phyloP scores from a whole-genome alignment of 2,329 filamentous ascomycete genomes.

The Phyllosticta citriasiana region DNA sequence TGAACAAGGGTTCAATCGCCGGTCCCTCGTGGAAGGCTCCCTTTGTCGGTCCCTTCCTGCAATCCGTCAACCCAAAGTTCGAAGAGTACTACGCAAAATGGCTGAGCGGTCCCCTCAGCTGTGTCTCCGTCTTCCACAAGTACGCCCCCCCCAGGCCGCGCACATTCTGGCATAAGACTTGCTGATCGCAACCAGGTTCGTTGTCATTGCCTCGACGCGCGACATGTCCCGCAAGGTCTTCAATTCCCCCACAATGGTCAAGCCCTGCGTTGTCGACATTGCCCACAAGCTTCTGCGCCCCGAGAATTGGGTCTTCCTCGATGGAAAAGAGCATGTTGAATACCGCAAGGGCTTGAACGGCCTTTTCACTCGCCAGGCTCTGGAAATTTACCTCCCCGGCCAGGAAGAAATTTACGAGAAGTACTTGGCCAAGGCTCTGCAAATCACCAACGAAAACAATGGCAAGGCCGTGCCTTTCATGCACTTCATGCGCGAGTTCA shows the following conservation, averaged over 20 bases:
- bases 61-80: constrained; percentile 88
- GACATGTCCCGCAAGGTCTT: constrained; percentile 95
- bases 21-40: constrained; percentile 39
- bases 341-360: constrained; percentile 95
- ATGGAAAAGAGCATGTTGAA: constrained; percentile 89
- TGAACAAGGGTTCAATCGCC: constrained; percentile 36
- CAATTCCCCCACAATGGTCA: constrained; percentile 85
- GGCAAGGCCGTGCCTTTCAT: constrained; percentile 80
- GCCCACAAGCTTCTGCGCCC: constrained; percentile 87
- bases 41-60: constrained; percentile 78
- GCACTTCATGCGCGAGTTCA: constrained; percentile 83
- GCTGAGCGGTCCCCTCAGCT: constrained; percentile 83
- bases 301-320: constrained; percentile 94
- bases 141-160: constrained; percentile 30
- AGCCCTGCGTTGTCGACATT: constrained; percentile 91
- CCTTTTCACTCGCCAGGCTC: constrained; percentile 82
- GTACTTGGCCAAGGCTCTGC: constrained; percentile 72
- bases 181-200: constrained; percentile 55
- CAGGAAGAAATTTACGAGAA: constrained; percentile 85
- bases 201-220: constrained; percentile 89
- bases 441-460: constrained; percentile 59
- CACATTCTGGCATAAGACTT: neutral
- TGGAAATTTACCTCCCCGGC: constrained; percentile 79
- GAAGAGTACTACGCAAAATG: constrained; percentile 87
- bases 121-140: constrained; percentile 99